Base-by-base conservation (phyloP, 345 rosid species). In the Citrus trifoliata region DNA sequence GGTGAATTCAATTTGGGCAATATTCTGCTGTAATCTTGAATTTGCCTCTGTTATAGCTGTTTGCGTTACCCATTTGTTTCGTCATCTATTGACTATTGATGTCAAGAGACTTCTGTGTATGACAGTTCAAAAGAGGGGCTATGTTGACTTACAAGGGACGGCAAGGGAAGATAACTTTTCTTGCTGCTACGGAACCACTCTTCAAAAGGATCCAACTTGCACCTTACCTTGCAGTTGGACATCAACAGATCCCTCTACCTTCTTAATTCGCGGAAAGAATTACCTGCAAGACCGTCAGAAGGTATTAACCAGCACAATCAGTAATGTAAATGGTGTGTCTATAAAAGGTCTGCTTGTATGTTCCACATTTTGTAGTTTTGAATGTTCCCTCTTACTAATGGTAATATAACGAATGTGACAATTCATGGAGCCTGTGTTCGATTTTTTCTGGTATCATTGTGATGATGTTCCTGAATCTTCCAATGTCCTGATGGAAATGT, bases 81-180 rank as follows among this genome's bases (percentile, higher is more conserved):
- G 4, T 38, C 35, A 42, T 77, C 56, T 68, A 71, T 18, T 84
- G 55, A 73, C 56, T 64, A 67, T 18, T 84, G 55, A 76, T n/a
- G 24, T 75, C 79, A 69, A 25, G 78, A 46, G 32, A 67, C 27
- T 68, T 38, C 21, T 85, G 59, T 19, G 46, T 78, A 32, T 40
- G 72, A 73, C 90, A 95, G 98, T 93, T 84, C 98, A 93, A 66
- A 95, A 92, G 88, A 91, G 89, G 87, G 98, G 98, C 77, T 95
- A 93, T 81, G 83, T 91, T 77, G 98, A 95, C 88, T 86, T 95
- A 62, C 94, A 93, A 67, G 98, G 92, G 78, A 86, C 79, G 80
- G 70, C 68, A 19, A 87, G 86, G 85, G 98, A 91, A 78, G 96
- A 91, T 75, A 82, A 81, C 70, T 64, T 80, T 35, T 67, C 78